Evolutionary conservation across 78 protist species (phyloP).

Genomic region (Cyanophora paradoxa): DNA sequence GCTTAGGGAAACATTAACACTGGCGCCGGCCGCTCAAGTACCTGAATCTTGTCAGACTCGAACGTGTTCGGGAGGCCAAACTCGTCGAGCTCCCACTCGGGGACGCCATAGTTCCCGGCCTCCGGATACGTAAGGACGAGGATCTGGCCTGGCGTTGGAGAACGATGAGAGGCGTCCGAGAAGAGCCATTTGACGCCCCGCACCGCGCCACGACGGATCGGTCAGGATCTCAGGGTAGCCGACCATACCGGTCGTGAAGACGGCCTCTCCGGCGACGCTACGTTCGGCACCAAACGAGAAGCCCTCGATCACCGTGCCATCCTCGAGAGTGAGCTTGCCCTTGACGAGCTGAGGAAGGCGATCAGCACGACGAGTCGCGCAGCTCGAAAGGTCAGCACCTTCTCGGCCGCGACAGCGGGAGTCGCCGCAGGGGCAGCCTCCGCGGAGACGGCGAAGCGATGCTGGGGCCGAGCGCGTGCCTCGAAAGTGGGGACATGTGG

Average conservation of each 20-base stretch:
- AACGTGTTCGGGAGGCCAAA: conserved; percentile 58
- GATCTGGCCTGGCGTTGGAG: conserved; percentile 80
- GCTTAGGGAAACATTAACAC: no score
- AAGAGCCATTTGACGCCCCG: no score
- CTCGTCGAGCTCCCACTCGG: conserved; percentile 43
- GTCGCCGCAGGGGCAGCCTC: no score
- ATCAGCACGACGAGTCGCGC: no score
- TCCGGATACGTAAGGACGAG: conserved; percentile 88
- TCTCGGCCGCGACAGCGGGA: no score
- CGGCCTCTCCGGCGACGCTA: conserved; percentile 86
- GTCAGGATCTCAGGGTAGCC: conserved; percentile 88
- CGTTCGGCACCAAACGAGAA: conserved; percentile 74
- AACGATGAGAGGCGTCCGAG: no score
- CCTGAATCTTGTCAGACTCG: conserved; percentile 71
- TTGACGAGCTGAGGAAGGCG: no score
- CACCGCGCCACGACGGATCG: conserved; percentile 92
- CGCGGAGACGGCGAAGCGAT: no score
- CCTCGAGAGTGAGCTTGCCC: conserved; percentile 59
- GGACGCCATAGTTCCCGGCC: conserved; percentile 91
- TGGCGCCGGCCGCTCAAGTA: conserved; percentile 66
- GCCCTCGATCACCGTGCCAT: conserved; percentile 77
- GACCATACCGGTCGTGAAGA: conserved; percentile 84
- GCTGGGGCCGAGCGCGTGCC: no score
- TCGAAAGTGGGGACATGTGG: no score
- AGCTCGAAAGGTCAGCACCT: no score